Conservation (phyloP, 2,329 filamentous ascomycete genomes). For the Myriangium duriaei region DNA sequence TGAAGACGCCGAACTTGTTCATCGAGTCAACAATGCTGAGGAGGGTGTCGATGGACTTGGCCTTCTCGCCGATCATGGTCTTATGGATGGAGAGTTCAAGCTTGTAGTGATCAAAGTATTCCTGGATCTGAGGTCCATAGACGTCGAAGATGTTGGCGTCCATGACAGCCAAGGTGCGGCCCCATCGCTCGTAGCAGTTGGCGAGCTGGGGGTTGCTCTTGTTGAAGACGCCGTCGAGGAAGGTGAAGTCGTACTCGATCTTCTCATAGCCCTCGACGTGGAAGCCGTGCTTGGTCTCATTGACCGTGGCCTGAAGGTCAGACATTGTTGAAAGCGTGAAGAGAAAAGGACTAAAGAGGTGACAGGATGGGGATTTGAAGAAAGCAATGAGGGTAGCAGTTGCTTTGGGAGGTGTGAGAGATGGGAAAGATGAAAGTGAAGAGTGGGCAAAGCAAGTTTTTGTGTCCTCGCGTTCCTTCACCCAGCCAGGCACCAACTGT, state of each 20-base stretch:
- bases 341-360: conserved; percentile 16
- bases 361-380: conserved; percentile 8
- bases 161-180: conserved; percentile 54
- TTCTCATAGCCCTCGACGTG: conserved; percentile 63
- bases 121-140: conserved; percentile 53
- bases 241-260: conserved; percentile 64
- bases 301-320: conserved; percentile 52
- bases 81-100: conserved; percentile 54
- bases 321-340: conserved; percentile 53
- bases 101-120: conserved; percentile 53
- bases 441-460: no score
- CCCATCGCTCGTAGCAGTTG: conserved; percentile 52
- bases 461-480: no score
- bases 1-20: conserved; percentile 58
- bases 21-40: conserved; percentile 60
- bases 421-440: no score
- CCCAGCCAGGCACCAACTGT: no score
- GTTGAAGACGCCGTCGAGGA: conserved; percentile 58
- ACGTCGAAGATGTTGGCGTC: conserved; percentile 59
- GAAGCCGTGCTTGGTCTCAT: conserved; percentile 52
- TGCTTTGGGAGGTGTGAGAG: neutral
- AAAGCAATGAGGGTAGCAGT: no score
- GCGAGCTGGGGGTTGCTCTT: conserved; percentile 48
- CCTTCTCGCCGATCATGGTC: conserved; percentile 64
- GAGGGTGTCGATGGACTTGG: conserved; percentile 59